Base-by-base conservation (phyloP, 2,329 filamentous ascomycete species). In the Fusarium piperis region DNA sequence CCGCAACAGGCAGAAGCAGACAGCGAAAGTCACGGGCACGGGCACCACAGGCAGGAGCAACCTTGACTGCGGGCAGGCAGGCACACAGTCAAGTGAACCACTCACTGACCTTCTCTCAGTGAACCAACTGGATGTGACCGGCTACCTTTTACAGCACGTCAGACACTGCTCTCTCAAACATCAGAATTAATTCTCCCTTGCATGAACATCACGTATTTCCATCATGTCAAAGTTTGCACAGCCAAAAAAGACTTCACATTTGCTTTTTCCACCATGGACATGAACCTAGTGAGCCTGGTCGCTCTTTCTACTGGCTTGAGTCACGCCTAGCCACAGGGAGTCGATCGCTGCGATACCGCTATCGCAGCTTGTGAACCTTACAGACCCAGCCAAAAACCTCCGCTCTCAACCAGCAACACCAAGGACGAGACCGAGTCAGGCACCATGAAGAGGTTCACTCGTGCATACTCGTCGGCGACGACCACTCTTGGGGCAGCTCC, bases 381-480 rank as follows among this genome's bases (percentile, higher is more conserved):
- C 58, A 48, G 38, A 65, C 59, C 70, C 68, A 57, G 33, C 62
- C 61, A 61, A 71, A 71, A 73, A 62, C 35, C 46, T 65, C 64
- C 33, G 28, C 51, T 46, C 46, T 28, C 48, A 53, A 48, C 57
- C 53, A 74, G 63, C 62, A 59, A 59, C 60, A 72, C 57, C 70
- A 61, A 36, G 65, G 55, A 64, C 51, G 26, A 56, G 63, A 53
- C 44, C 2, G 39, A 65, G 46, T 46, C 58, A 67, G 52, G 62
- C 59, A 63, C 65, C 58, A 80, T 82, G 78, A 73, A 62, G 46
- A 81, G 76, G 64, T 76, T 81, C 64, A 75, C 78, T 32, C 80
- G 80, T 57, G 76, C 80, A 32, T 81, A 79, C 75, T 80, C 78
- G 60, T 77, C 79, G 23, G 74, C 74, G 56, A 75, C 72, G 53